phyloP scores from a whole-genome alignment of 495 filamentous ascomycete species.

The Trichocladium antarcticum region DNA sequence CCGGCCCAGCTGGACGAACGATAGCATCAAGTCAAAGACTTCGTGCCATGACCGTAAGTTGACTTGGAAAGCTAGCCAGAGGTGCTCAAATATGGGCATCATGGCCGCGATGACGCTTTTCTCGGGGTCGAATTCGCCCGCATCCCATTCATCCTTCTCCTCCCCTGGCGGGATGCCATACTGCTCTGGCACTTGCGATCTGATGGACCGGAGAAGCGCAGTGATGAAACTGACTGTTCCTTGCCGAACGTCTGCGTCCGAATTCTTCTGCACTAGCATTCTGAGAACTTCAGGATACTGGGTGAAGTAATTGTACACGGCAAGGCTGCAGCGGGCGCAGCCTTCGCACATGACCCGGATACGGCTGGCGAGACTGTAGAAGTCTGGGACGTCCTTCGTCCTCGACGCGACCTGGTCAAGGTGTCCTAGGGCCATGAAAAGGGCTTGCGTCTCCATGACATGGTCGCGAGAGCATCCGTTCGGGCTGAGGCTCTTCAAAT shows the following conservation, averaged over 20 bases:
- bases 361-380: constrained; percentile 44
- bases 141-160: constrained; percentile 18
- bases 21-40: constrained; percentile 58
- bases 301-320: constrained; percentile 54
- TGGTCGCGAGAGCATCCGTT: constrained; percentile 41
- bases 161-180: constrained; percentile 27
- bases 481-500: constrained; percentile 33
- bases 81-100: constrained; percentile 38
- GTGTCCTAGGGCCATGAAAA: constrained; percentile 61
- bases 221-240: constrained; percentile 47
- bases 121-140: constrained; percentile 25
- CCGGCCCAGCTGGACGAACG: constrained; percentile 47
- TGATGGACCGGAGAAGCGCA: constrained; percentile 42
- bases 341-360: constrained; percentile 43
- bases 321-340: constrained; percentile 46
- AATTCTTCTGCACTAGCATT: constrained; percentile 56
- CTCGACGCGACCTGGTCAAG: constrained; percentile 70
- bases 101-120: constrained; percentile 24
- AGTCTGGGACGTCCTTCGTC: constrained; percentile 56
- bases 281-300: constrained; percentile 46
- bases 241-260: constrained; percentile 49
- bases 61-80: constrained; percentile 46
- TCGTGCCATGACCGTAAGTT: constrained; percentile 63
- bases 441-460: constrained; percentile 45
- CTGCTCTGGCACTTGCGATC: constrained; percentile 29